Base-by-base conservation (phyloP, 352 stramenopile species). In the Pythium periplocum region DNA sequence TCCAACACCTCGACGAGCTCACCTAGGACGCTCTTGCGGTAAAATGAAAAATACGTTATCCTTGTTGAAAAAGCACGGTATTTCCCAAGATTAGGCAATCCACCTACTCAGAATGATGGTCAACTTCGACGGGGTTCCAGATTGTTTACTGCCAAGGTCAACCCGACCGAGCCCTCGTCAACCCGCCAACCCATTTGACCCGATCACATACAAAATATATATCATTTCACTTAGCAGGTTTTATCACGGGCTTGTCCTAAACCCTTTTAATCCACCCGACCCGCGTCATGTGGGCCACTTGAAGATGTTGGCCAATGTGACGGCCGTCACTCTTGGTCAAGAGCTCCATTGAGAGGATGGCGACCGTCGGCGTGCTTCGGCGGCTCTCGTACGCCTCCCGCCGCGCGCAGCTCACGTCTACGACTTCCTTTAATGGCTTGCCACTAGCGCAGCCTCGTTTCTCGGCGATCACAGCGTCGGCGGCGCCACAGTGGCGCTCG, bases 1-100 rank as follows among this genome's bases (percentile, higher is more conserved):
- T 93, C 17, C 73, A 80, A n/a, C 77, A 90, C 45, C 59, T 92
- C 9, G 77, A 92, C 39, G 72, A 85, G 50, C 66, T 89, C n/a
- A 26, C 11, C 10, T 66, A 48, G 53, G n/a, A 30, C 26, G 11
- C 17, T 26, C 17, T 26, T 26, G 17, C 17, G 17, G 17, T 26
- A 26, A 26, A 26, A 26, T 26, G 17, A 26, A 26, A 26, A 26
- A 26, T 26, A 26, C 17, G 17, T 26, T 26, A 26, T 26, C 17
- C 17, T 26, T 26, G 17, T 26, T 26, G 17, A 26, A 26, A 26
- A 26, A 26, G 17, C 17, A 26, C 17, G 17, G 17, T 26, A 26
- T 26, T 26, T 26, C 17, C 17, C 17, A 26, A 26, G 17, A 26
- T 26, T 26, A 26, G 17, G 17, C 17, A 26, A 26, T 26, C 17